These are phyloP conservation scores for Cetradonia linearis DNA, from an alignment of 495 filamentous ascomycete genomes.

Conservation along the genomic window DNA sequence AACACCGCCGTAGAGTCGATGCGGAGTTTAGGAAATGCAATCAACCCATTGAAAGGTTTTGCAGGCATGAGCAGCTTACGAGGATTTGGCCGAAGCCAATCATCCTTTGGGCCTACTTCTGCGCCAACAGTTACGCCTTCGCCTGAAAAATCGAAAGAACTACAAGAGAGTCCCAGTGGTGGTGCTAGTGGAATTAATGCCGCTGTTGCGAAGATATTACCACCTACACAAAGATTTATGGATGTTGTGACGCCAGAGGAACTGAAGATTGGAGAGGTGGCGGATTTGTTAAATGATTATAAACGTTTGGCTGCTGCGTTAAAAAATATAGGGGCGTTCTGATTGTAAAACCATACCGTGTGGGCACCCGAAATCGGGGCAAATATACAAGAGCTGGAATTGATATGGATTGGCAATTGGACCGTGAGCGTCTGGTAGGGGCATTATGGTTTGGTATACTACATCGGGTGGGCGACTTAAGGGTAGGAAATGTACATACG, in stretches of 20 bases:
- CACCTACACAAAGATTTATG: conserved; percentile 52
- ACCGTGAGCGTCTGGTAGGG: too few relatives aligned
- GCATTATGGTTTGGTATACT: too few relatives aligned
- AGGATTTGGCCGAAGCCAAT: conserved; percentile 62
- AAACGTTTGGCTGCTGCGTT: conserved; percentile 64
- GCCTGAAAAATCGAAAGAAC: conserved; percentile 11
- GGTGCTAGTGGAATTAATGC: neutral
- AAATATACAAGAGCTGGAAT: too few relatives aligned
- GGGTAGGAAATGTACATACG: neutral
- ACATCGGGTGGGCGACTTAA: too few relatives aligned
- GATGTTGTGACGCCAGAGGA: conserved; percentile 68
- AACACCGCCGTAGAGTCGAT: conserved; percentile 66
- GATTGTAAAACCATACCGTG: conserved; percentile 2
- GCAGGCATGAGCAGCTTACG: conserved; percentile 56
- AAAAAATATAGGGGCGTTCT: conserved; percentile 49
- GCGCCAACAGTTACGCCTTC: conserved; percentile 20
- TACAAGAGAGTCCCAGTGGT: neutral
- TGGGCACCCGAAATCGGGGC: neutral
- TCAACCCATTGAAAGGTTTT: conserved; percentile 78
- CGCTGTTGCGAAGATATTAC: conserved; percentile 5
- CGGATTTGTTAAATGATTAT: conserved; percentile 78
- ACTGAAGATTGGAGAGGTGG: conserved; percentile 69
- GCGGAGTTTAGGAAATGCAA: conserved; percentile 68
- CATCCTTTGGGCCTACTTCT: conserved; percentile 23
- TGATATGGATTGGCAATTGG: neutral